Evolutionary conservation across 192 early-diverging fungal genomes (phyloP).

Genomic region (Entomortierella lignicola): DNA sequence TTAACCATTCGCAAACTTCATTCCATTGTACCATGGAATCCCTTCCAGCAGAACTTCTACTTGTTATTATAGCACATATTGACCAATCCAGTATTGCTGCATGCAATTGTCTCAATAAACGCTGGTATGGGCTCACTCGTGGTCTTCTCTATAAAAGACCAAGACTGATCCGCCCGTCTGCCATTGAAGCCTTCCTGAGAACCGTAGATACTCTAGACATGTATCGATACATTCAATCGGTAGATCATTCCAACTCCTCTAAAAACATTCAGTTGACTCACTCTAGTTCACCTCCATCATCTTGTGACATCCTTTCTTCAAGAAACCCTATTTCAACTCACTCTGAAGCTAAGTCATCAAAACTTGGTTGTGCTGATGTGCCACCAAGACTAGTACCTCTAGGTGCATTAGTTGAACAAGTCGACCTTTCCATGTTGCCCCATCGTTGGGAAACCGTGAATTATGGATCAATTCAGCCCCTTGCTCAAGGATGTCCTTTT

Average conservation of each 20-base stretch:
- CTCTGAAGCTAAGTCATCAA: not conserved
- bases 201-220: conserved; percentile 11
- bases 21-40: conserved; percentile 21
- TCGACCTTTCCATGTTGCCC: conserved; percentile 47
- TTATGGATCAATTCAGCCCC: conserved; percentile 3
- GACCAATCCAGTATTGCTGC: conserved; percentile 19
- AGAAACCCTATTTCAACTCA: too few relatives aligned
- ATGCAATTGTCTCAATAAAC: conserved; percentile 31
- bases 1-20: too few relatives aligned
- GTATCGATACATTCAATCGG: not conserved
- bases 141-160: conserved; percentile 25
- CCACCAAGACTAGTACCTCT: not conserved
- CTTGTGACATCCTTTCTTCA: not conserved
- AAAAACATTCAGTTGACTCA: too few relatives aligned
- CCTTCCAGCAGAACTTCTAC: conserved; percentile 36
- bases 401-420: conserved; percentile 17
- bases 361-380: not conserved
- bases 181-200: conserved; percentile 18
- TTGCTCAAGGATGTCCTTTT: conserved; percentile 24
- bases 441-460: conserved; percentile 44
- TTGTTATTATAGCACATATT: conserved; percentile 20
- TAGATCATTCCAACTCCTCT: too few relatives aligned
- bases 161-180: not conserved
- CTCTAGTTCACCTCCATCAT: too few relatives aligned
- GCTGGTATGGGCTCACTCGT: conserved; percentile 33